Base-by-base conservation (phyloP, 495 filamentous ascomycete species). In the Clohesyomyces aquaticus region DNA sequence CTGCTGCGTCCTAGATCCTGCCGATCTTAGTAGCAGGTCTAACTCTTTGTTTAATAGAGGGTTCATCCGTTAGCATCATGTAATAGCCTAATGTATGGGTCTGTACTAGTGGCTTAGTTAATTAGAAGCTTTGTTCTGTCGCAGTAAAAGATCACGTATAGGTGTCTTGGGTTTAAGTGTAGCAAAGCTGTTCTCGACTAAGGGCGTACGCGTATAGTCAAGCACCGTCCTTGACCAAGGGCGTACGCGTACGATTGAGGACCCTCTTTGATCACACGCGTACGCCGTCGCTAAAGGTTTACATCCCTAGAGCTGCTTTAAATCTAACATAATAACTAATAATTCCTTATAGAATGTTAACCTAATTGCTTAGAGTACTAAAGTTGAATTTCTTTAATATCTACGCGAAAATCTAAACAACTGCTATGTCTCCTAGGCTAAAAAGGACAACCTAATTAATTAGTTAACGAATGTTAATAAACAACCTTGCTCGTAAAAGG, bases 371-470 rank as follows among this genome's bases (percentile, higher is more conserved):
- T n/a, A 41, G n/a, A 41, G 35, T n/a, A 41, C 35, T n/a, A 41
- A 41, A 41, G 9, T n/a, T 41, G 35, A 41, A 9, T 41, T 41
- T 41, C 35, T 41, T n/a, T n/a, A 41, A 41, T 41, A 41, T n/a
- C 9, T n/a, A 41, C n/a, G n/a, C n/a, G 35, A 41, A 41, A 9
- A 41, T 41, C 35, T n/a, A 9, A 41, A n/a, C 35, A n/a, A 41
- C 9, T n/a, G 35, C n/a, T n/a, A n/a, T n/a, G 35, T 41, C 35
- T 41, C 35, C n/a, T n/a, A 41, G 9, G 35, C n/a, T n/a, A n/a
- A 41, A 41, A 41, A 41, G 35, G n/a, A 41, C 35, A 41, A n/a
- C 35, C 35, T 41, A n/a, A 41, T 41, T n/a, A n/a, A 41, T 9
- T 41, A n/a, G 35, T n/a, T 41, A n/a, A 41, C 35, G 9, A 41